Conservation (phyloP, 345 rosid genomes). For the Murraya paniculata region DNA sequence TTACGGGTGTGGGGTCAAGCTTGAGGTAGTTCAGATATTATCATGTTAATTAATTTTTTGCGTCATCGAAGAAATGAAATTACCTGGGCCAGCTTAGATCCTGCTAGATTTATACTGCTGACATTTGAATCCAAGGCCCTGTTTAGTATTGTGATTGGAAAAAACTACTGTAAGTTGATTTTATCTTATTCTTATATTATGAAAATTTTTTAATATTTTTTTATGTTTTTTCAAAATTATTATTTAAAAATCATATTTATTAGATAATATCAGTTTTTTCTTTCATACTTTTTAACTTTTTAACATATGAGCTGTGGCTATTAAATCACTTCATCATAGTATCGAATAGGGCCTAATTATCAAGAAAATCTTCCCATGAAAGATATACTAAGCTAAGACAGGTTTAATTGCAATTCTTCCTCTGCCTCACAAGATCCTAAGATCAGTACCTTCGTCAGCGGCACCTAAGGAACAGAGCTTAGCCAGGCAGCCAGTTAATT, state of each 20-base stretch:
- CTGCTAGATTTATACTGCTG: neutral
- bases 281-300: too few species aligned
- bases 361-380: neutral
- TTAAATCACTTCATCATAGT: too few species aligned
- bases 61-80: neutral
- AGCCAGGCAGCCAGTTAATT: too few species aligned
- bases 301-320: too few species aligned
- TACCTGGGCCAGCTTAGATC: neutral
- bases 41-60: constrained; percentile 10
- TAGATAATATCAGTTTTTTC: too few species aligned
- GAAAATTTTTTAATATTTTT: too few species aligned
- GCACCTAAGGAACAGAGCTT: neutral
- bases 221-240: too few species aligned
- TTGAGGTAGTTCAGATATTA: constrained; percentile 19
- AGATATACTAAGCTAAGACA: neutral
- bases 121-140: neutral
- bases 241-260: too few species aligned
- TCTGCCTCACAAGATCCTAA: neutral
- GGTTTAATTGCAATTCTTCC: neutral
- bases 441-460: neutral
- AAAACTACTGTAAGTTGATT: too few species aligned
- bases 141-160: too few species aligned
- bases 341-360: too few species aligned
- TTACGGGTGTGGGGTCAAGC: neutral
- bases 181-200: too few species aligned